A percentile compares a stretch with the other conserved stretches of the same genome.
These are phyloP conservation scores for Fragosphaeria purpurea DNA, from an alignment of 2,329 filamentous ascomycete species.

Conservation along the genomic window DNA sequence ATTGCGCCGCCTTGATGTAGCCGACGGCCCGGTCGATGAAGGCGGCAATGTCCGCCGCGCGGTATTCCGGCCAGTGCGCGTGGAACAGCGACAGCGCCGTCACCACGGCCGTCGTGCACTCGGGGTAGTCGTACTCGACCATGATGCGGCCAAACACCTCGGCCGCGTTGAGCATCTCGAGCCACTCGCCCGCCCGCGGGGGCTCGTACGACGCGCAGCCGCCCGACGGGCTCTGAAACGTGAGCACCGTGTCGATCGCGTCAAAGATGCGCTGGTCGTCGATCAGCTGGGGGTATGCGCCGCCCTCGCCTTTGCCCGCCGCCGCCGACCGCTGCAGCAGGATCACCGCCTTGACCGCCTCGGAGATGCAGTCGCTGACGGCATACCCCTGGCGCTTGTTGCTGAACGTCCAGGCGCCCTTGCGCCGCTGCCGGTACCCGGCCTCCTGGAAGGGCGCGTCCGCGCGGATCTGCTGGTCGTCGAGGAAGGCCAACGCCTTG, in stretches of 20 bases:
- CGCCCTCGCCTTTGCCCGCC: no score
- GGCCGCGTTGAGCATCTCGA: constrained; percentile 87
- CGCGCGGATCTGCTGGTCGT: constrained; percentile 82
- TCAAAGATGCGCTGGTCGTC: constrained; percentile 72
- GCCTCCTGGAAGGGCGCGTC: constrained; percentile 66
- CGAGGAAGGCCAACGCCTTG: constrained; percentile 75
- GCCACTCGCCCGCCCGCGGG: constrained; percentile 61
- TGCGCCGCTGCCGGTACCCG: constrained; percentile 83
- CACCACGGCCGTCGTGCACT: constrained; percentile 92
- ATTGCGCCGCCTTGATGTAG: constrained; percentile 76
- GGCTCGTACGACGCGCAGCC: constrained; percentile 88
- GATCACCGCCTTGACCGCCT: constrained; percentile 79
- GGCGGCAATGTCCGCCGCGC: constrained; percentile 59
- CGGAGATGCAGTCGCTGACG: constrained; percentile 88
- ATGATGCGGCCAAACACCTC: constrained; percentile 97
- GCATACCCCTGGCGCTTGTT: constrained; percentile 88
- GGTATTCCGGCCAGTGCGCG: constrained; percentile 71
- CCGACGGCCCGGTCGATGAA: constrained; percentile 65
- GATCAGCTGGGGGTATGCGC: constrained; percentile 57
- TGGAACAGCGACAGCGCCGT: constrained; percentile 78
- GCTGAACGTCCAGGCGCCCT: constrained; percentile 94
- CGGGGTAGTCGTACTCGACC: constrained; percentile 97
- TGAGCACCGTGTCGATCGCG: constrained; percentile 79
- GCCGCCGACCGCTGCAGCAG: constrained; percentile 66
- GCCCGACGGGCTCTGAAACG: constrained; percentile 80